Percentiles rank a stretch among this genome's conserved stretches.
phyloP scores from a whole-genome alignment of 2,329 filamentous ascomycete species.

The Pseudogymnoascus sp. region DNA sequence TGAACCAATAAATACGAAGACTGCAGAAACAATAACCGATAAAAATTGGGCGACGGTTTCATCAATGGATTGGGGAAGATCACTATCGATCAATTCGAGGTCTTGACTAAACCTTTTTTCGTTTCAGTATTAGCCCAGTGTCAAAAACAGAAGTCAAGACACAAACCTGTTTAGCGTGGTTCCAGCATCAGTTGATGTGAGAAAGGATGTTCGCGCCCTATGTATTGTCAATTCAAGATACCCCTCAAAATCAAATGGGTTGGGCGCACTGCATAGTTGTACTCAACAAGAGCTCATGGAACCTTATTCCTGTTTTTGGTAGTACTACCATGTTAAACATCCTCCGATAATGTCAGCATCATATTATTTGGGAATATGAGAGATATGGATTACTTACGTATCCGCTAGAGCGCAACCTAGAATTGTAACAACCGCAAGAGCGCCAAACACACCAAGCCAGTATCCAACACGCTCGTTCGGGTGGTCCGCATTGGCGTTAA shows the following conservation, averaged over 20 bases:
- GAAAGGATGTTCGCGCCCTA: conserved; percentile 34
- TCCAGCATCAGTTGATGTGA: conserved; percentile 35
- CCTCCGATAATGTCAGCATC: not conserved
- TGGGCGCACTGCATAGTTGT: not conserved
- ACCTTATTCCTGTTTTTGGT: not conserved
- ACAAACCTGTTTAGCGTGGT: conserved; percentile 34
- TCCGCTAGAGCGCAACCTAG: not conserved
- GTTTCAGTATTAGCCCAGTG: not conserved
- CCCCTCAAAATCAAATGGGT: not conserved
- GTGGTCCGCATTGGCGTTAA: conserved; percentile 17
- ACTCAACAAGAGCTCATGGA: not conserved
- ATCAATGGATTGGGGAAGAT: conserved; percentile 17
- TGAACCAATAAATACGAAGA: not conserved
- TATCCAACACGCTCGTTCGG: conserved; percentile 14
- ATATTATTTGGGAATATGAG: not conserved
- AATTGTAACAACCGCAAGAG: not conserved
- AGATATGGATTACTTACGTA: not conserved
- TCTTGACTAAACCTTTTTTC: conserved; percentile 37
- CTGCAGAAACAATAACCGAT: not conserved
- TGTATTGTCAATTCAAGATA: conserved; percentile 28
- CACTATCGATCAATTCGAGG: conserved; percentile 22
- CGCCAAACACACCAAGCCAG: conserved; percentile 18
- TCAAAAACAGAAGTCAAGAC: not conserved
- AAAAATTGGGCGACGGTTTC: not conserved
- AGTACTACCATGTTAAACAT: conserved; percentile 1